These are phyloP conservation scores for Xylaria sp. DNA, from an alignment of 2,329 filamentous ascomycete species.

Conservation along the genomic window DNA sequence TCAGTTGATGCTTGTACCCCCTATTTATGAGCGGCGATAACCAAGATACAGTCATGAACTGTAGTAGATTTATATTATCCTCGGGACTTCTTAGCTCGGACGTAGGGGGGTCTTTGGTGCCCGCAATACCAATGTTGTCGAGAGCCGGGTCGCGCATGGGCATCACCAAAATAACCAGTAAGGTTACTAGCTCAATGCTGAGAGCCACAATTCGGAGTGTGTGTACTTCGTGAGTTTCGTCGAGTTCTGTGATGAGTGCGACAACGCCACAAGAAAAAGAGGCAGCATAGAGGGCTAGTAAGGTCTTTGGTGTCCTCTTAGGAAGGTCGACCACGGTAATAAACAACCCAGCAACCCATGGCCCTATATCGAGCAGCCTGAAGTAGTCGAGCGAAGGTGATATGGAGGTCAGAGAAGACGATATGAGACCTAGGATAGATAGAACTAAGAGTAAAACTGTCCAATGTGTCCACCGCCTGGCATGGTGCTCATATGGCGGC, in stretches of 20 bases:
- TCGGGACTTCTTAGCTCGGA: slow-evolving; percentile 76
- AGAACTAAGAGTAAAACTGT: slow-evolving; percentile 52
- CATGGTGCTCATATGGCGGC: slow-evolving; percentile 29
- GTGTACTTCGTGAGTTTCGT: slow-evolving; percentile 49
- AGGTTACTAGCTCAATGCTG: slow-evolving; percentile 57
- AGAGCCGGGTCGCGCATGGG: slow-evolving; percentile 72
- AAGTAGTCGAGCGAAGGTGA: slow-evolving; percentile 45
- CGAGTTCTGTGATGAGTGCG: slow-evolving; percentile 43
- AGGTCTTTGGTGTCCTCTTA: slow-evolving; percentile 55
- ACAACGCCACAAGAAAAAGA: slow-evolving; percentile 51
- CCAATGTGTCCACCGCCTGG: slow-evolving; percentile 55
- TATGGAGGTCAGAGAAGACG: slow-evolving; percentile 50
- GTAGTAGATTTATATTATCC: slow-evolving; percentile 81
- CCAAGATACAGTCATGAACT: slow-evolving; percentile 89
- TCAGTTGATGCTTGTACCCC: slow-evolving; percentile 72
- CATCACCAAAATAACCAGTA: slow-evolving; percentile 72
- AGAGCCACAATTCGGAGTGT: slow-evolving; percentile 53
- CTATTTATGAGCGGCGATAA: slow-evolving; percentile 77
- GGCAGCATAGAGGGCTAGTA: slow-evolving; percentile 55
- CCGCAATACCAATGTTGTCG: slow-evolving; percentile 67
- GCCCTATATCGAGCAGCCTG: slow-evolving; percentile 52
- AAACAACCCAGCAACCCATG: slow-evolving; percentile 55
- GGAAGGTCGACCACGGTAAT: slow-evolving; percentile 55
- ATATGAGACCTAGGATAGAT: slow-evolving; percentile 51
- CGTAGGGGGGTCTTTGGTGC: slow-evolving; percentile 66